Base-by-base conservation (phyloP, 176 grass and related monocot genomes). In the Paspalum notatum region DNA sequence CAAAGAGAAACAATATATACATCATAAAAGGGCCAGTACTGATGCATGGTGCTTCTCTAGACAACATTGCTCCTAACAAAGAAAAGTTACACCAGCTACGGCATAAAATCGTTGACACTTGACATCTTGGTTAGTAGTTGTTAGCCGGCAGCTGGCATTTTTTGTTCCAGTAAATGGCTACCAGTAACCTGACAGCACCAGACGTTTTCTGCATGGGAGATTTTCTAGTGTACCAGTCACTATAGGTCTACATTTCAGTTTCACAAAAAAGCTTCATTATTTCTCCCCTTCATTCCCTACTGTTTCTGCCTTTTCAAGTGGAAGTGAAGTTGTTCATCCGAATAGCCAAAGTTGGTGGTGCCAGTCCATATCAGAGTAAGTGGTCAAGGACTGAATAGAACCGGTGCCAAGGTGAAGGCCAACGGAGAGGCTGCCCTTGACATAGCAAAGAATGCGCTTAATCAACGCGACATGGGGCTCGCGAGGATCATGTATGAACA, bases 1-100 rank as follows among this genome's bases (percentile, higher is more conserved):
- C 74, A 89, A 63, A 70, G 75, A 62, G 59, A 86, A 51, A 83
- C 55, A 87, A n/a, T n/a, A 65, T 32, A 62, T 24, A 80, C 52
- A 66, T 68, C 63, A 77, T 17, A 74, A 45, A 85, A 68, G 39
- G 24, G 47, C 9, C 52, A 74, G 24, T 25, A 74, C 41, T 38
- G 14, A n/a, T n/a, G n/a, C n/a, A n/a, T n/a, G 68, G 24, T 26
- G 65, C 11, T 76, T 71, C 62, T 41, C 54, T n/a, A 76, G 39
- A 76, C n/a, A 27, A 79, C 4, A 70, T 12, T 27, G 12, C 49
- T 22, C 7, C 39, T 16, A 78, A 63, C 14, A 71, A 18, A 24
- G 12, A 78, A 57, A 78, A 44, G 5, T 56, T 22, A 73, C 27
- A 1, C 25, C 26, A 66, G 21, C 66, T 66, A 83, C 32, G 53